Percentiles rank a stretch among this genome's conserved stretches.
Conservation (phyloP, 495 filamentous ascomycete species). For the Aspergillus sclerotioniger region DNA sequence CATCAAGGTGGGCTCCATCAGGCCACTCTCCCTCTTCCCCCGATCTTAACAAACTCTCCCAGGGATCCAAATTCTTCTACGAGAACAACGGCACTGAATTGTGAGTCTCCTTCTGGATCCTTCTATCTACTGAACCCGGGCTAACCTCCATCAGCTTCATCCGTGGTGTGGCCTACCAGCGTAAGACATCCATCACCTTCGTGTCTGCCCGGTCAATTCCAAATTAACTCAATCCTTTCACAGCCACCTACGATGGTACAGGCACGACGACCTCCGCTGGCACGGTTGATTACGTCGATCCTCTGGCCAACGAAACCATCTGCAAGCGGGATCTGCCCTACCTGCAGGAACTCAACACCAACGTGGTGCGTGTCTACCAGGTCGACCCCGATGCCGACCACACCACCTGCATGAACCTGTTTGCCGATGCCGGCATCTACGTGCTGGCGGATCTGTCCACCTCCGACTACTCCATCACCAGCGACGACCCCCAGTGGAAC, state of each 20-base stretch:
- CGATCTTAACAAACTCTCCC: conserved; percentile 8
- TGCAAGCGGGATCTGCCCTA: conserved; percentile 85
- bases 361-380: conserved; percentile 91
- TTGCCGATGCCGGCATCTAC: conserved; percentile 89
- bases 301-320: conserved; percentile 64
- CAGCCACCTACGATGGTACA: conserved; percentile 48
- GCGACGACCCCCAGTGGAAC: conserved; percentile 73
- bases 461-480: conserved; percentile 77
- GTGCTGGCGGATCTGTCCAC: conserved; percentile 85
- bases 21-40: conserved; percentile 1
- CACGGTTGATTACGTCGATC: conserved; percentile 53
- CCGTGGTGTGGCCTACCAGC: conserved; percentile 86
- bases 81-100: conserved; percentile 76
- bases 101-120: conserved; percentile 40
- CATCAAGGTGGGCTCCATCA: conserved; percentile 53
- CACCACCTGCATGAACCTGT: conserved; percentile 75
- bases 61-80: conserved; percentile 82
- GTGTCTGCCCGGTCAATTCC: conserved; percentile 14
- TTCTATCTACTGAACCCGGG: conserved; percentile 1
- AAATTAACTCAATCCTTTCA: conserved; percentile 8
- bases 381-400: conserved; percentile 80
- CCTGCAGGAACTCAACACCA: conserved; percentile 73
- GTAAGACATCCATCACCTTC: conserved; percentile 30
- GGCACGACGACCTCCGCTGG: conserved; percentile 30
- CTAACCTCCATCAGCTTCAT: conserved; percentile 53